Conservation (phyloP, 192 early-diverging fungal species). For the Gonapodya prolifera region DNA sequence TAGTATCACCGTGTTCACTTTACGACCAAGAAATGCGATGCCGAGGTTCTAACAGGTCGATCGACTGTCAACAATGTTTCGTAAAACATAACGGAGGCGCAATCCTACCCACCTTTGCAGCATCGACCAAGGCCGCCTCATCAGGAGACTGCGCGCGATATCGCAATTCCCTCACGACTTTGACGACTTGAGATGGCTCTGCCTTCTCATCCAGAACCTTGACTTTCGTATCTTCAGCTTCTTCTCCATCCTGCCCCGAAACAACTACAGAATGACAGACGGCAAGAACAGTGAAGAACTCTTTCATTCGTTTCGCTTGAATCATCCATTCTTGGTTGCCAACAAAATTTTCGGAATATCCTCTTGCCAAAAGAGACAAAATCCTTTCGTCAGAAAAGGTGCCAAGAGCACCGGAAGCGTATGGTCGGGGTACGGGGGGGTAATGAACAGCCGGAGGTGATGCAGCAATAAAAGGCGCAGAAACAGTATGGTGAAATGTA, state of each 20-base stretch:
- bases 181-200: slow-evolving; percentile 18
- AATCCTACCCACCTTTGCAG: slow-evolving; percentile 61
- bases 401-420: no score
- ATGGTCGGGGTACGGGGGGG: no score
- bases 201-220: slow-evolving; percentile 34
- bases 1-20: slow-evolving; percentile 40
- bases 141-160: slow-evolving; percentile 77
- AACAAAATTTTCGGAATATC: no score
- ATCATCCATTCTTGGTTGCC: slow-evolving; percentile 59
- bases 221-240: slow-evolving; percentile 20
- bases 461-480: no score
- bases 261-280: slow-evolving; percentile 93
- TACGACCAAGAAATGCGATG: slow-evolving; percentile 52
- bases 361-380: no score
- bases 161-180: slow-evolving; percentile 18
- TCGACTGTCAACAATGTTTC: no score
- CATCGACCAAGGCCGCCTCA: slow-evolving; percentile 67
- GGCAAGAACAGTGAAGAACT: slow-evolving; percentile 74
- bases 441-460: no score
- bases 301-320: slow-evolving; percentile 16
- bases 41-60: no score
- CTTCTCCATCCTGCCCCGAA: slow-evolving; percentile 32
- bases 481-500: no score
- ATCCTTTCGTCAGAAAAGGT: no score
- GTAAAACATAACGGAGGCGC: no score